Evolutionary conservation across 2,329 filamentous ascomycete species (phyloP), one percentile per base, ranked within the genome.

Genomic region (Trichoderma sp.): DNA sequence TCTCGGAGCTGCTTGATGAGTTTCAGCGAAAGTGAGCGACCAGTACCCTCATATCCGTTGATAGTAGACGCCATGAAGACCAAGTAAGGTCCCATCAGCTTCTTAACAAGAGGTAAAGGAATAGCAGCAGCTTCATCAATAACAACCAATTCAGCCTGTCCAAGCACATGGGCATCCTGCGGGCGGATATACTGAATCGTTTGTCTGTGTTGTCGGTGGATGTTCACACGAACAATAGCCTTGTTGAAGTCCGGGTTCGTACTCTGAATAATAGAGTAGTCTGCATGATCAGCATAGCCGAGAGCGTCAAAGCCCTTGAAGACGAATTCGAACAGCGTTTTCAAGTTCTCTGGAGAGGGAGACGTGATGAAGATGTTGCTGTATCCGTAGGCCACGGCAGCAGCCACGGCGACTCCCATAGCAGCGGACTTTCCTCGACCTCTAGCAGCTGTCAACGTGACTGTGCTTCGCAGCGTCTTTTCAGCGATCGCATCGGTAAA

Each of bases 21-120:
- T 82, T 99, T 99, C 66, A 99, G 84, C 0, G 96, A 98, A 6
- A 99, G 86, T 0, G 96, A 98, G 69, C 96, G 89, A 52, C 96
- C 96, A 7, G 96, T 99, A 68, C 96, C 96, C 83, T 99, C 96
- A 78, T 99, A 99, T 70, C 96, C 96, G 77, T 98, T 98, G 82
- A 99, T 97, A 1, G 96, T 99, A 0, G 96, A 99, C 0, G 96
- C 94, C 96, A 99, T 98, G 81, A 99, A 99, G 10, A 98, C 94
- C 47, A 99, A 85, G 80, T 99, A 99, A 16, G 95, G 95, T 0
- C 96, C 96, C 88, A 99, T 94, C 52, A 99, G 85, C 81, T 97
- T 97, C 74, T 91, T 88, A 8, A 99, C 96, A 3, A 98, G 83
- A 0, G 96, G 96, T 13, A 99, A 82, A 14, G 96, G 96, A 72